Evolutionary conservation across 179 eudicot genomes (phyloP), one percentile per base, ranked within the genome.

Genomic region (Sideroxylon spinosum): DNA sequence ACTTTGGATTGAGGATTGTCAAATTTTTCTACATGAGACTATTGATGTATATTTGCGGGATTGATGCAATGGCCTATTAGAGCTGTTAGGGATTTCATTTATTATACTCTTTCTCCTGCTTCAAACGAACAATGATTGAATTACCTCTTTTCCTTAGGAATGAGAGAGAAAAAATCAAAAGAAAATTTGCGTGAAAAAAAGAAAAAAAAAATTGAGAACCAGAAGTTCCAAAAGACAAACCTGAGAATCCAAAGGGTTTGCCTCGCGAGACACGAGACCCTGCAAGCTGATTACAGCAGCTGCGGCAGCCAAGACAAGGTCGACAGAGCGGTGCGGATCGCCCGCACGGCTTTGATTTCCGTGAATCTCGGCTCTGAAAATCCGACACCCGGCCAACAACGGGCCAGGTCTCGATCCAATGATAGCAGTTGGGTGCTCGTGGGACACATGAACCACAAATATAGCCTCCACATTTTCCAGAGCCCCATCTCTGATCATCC

Each of bases 181-280:
- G 13, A 25, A 22, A 52, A 52, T 9, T 52, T 0, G 46, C 8
- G 16, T 10, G 57, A 11, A 17, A 23, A n/a, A n/a, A n/a, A n/a
- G n/a, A n/a, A n/a, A n/a, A n/a, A n/a, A n/a, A 23, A 71, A 20
- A 25, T 55, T 59, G 10, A 61, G 10, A 61, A 16, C 4, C 23
- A 56, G 7, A 59, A 3, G 52, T 9, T 52, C 56, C 16, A 14
- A 9, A 14, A 9, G 56, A 52, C 12, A 11, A 52, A 91, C 97
- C 86, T 86, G 92, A 26, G 98, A 89, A 69, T 94, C 97, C 61
- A 94, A 44, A 10, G 98, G 98, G 78, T 94, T 85, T 0, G 93
- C 84, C 81, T 94, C 98, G 0, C 97, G 90, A 23, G 98, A 92
- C 28, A 94, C 98, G 72, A 94, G 90, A 56, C 90, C 89, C 78